Base-by-base conservation (phyloP, 192 early-diverging fungal genomes). In the Coemansia sp. region DNA sequence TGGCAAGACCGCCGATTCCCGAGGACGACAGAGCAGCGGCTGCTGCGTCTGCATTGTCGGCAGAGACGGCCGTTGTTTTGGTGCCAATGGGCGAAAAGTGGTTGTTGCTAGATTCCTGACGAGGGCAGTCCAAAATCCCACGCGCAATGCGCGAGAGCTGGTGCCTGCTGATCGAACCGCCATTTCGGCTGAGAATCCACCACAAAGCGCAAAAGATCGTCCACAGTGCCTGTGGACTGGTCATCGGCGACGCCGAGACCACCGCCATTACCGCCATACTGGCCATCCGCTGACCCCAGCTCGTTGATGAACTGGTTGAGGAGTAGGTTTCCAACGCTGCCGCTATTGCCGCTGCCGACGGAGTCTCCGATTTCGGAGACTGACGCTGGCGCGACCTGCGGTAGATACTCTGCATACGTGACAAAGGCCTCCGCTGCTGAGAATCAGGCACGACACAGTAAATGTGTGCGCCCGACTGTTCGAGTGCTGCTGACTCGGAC, bases 401-500 rank as follows among this genome's bases (percentile, higher is more conserved):
- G 66, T 64, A 74, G 66, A 74, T 76, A 83, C 75, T 83, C 80
- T 77, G 75, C 80, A 61, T 74, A 83, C 35, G 61, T 69, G 71
- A 70, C 75, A 83, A 83, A 69, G 80, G 71, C 80, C 52, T 83
- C 80, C 80, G 80, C 80, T 83, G 80, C 80, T 83, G 80, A 76
- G 80, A 83, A 83, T 77, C 80, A 70, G 75, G 64, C 75, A 45
- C 43, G 2, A 71, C 77, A 79, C 77, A 70, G 43, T 64, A 70
- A 69, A 72, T 70, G 66, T 77, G 80, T 43, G 62, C 55, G 75
- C 67, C 75, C 75, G 80, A 83, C 75, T 83, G 80, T 76, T 69
- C 80, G 80, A 83, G 80, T 83, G 64, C 80, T 83, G 80, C 80
- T 77, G 80, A 83, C 80, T 83, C 80, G 80, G 80, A 83, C 80